These are phyloP conservation scores for Paecilomyces fulvus DNA, from an alignment of 2,329 filamentous ascomycete species.

Conservation along the genomic window DNA sequence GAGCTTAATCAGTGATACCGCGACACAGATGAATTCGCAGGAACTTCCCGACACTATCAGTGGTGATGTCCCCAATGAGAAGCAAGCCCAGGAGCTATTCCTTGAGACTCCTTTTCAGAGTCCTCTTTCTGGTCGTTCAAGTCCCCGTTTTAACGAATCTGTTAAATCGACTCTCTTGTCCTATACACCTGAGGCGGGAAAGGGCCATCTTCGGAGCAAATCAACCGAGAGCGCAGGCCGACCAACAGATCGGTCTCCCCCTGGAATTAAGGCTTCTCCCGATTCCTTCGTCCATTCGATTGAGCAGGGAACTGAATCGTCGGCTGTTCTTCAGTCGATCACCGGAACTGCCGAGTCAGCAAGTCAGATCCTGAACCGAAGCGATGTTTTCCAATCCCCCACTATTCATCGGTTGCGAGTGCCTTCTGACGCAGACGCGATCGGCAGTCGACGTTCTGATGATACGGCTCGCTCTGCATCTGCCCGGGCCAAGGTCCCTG, in stretches of 20 bases:
- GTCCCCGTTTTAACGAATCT: slow-evolving; percentile 39
- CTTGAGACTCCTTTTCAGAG: neutral
- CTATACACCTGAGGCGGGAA: slow-evolving; percentile 25
- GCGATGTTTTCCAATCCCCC: slow-evolving; percentile 79
- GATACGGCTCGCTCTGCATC: slow-evolving; percentile 26
- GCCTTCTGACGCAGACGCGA: slow-evolving; percentile 19
- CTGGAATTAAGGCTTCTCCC: slow-evolving; percentile 53
- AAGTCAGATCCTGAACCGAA: slow-evolving; percentile 80
- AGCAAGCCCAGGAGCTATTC: neutral
- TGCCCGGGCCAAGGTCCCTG: slow-evolving; percentile 13
- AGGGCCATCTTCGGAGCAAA: slow-evolving; percentile 27
- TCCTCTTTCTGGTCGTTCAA: neutral
- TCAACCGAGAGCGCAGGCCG: slow-evolving; percentile 54
- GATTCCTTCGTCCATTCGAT: slow-evolving; percentile 69
- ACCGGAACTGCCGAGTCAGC: slow-evolving; percentile 72
- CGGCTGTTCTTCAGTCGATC: slow-evolving; percentile 57
- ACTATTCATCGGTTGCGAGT: slow-evolving; percentile 44
- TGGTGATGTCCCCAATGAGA: slow-evolving; percentile 1
- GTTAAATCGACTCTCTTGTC: slow-evolving; percentile 56
- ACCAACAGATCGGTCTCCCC: slow-evolving; percentile 44
- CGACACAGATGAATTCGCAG: slow-evolving; percentile 36
- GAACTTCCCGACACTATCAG: slow-evolving; percentile 11
- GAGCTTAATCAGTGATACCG: slow-evolving; percentile 59
- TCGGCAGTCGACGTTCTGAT: slow-evolving; percentile 22
- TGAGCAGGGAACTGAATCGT: slow-evolving; percentile 67